phyloP scores from a whole-genome alignment of 2,329 filamentous ascomycete genomes.

The Talaromyces sp. region DNA sequence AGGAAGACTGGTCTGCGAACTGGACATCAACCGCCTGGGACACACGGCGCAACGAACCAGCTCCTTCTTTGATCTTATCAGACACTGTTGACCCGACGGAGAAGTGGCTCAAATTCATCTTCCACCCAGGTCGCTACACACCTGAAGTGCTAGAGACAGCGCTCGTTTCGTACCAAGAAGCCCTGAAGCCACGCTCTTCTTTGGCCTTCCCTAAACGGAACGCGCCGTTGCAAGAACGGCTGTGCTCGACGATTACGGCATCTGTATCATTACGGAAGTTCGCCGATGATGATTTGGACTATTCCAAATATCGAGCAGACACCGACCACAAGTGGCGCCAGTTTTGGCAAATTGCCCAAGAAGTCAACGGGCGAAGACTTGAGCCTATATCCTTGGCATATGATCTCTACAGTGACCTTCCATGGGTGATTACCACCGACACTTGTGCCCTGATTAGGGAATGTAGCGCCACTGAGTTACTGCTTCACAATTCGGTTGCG shows the following conservation, averaged over 20 bases:
- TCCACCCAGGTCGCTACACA: slow-evolving; percentile 79
- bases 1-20: slow-evolving; percentile 57
- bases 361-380: slow-evolving; percentile 79
- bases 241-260: slow-evolving; percentile 67
- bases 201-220: slow-evolving; percentile 42
- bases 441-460: slow-evolving; percentile 72
- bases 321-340: slow-evolving; percentile 82
- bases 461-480: slow-evolving; percentile 71
- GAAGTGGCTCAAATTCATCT: slow-evolving; percentile 79
- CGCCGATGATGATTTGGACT: slow-evolving; percentile 64
- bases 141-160: slow-evolving; percentile 77
- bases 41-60: slow-evolving; percentile 47
- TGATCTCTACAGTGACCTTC: slow-evolving; percentile 65
- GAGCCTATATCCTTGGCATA: slow-evolving; percentile 75
- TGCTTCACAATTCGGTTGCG: slow-evolving; percentile 62
- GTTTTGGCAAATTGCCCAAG: slow-evolving; percentile 79
- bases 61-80: slow-evolving; percentile 56
- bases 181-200: slow-evolving; percentile 38
- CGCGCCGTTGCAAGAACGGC: slow-evolving; percentile 66
- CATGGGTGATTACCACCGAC: slow-evolving; percentile 83
- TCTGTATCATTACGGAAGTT: slow-evolving; percentile 62
- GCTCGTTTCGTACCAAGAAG: slow-evolving; percentile 73
- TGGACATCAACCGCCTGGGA: slow-evolving; percentile 70
- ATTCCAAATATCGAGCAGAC: slow-evolving; percentile 67
- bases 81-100: slow-evolving; percentile 70